Evolutionary conservation across 345 rosid genomes (phyloP), one percentile per base, ranked within the genome.

Genomic region (Pistacia integerrima): DNA sequence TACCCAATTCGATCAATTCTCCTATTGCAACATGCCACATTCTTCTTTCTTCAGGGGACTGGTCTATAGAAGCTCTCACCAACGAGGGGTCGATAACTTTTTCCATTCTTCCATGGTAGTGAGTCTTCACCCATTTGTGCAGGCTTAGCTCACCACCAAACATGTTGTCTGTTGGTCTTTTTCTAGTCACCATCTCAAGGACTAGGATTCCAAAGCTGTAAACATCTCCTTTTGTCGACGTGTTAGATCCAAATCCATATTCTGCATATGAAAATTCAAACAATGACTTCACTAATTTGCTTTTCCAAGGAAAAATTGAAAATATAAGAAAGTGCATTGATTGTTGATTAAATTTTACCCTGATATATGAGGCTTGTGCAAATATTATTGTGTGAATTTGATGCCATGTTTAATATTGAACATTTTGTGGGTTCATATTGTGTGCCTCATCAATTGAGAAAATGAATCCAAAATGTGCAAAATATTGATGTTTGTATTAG

Each of bases 141-240:
- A 90, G 81, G 87, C 68, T 83, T 67, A 84, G 54, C 22, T 80
- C 88, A 1, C 70, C 81, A 4, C 20, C 73, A 36, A 86, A 90
- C 89, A 86, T 85, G 70, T 85, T 87, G 41, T 85, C 82, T 5
- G 87, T 84, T 18, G 93, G 93, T 64, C 87, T 69, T 82, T 79
- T 89, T 73, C 88, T 70, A 2, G 93, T 89, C 65, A 87, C 81
- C 73, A 85, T 86, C 84, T 86, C 91, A 7, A 90, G 88, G 64
- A 88, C 86, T n/a, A 88, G 65, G 55, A 86, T 35, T 18, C 90
- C 91, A 8, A 87, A 90, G 85, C 90, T 90, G 81, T 86, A 87
- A 33, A 88, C 90, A 75, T 88, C 93, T 44, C 90, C 88, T 76
- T 78, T 85, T 4, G 85, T 86, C 4, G 93, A 88, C 35, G 83